Evolutionary conservation across 495 filamentous ascomycete species (phyloP).

Genomic region (Glutinoglossum americanum): DNA sequence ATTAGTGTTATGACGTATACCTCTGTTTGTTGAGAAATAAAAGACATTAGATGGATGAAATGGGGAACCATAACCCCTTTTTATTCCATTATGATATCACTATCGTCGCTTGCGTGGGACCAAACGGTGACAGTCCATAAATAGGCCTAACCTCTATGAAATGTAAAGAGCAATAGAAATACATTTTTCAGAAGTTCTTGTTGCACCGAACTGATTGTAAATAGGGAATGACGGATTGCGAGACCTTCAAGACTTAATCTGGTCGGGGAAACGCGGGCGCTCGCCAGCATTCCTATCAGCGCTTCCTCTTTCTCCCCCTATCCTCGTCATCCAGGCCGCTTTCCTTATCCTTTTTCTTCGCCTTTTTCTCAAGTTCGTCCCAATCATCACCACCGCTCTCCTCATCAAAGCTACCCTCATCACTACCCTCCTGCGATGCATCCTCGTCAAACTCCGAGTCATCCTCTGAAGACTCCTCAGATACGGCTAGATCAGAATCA

Average conservation of each 20-base stretch:
- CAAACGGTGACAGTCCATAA: too few species aligned
- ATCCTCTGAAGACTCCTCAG: slow-evolving; percentile 62
- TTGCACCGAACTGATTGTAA: too few species aligned
- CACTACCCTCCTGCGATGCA: slow-evolving; percentile 54
- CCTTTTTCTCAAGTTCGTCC: slow-evolving; percentile 83
- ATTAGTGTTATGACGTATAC: too few species aligned
- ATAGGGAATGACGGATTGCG: too few species aligned
- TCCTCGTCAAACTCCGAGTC: slow-evolving; percentile 87
- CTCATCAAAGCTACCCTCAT: slow-evolving; percentile 50
- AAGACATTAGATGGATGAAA: too few species aligned
- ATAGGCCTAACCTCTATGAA: background rate
- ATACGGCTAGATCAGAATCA: slow-evolving; percentile 60
- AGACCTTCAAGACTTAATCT: too few species aligned
- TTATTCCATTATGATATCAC: too few species aligned
- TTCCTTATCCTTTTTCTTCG: slow-evolving; percentile 70
- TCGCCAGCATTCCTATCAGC: slow-evolving; percentile 10
- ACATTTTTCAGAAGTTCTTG: background rate
- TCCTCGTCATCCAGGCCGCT: slow-evolving; percentile 50
- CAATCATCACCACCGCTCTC: slow-evolving; percentile 77
- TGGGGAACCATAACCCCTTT: too few species aligned
- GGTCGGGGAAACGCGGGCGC: background rate
- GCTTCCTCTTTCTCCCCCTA: slow-evolving; percentile 33
- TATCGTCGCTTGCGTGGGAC: too few species aligned
- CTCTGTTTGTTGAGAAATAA: too few species aligned
- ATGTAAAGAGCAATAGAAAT: background rate